Base-by-base conservation (phyloP, 2,329 filamentous ascomycete species). In the Fusarium globosum region DNA sequence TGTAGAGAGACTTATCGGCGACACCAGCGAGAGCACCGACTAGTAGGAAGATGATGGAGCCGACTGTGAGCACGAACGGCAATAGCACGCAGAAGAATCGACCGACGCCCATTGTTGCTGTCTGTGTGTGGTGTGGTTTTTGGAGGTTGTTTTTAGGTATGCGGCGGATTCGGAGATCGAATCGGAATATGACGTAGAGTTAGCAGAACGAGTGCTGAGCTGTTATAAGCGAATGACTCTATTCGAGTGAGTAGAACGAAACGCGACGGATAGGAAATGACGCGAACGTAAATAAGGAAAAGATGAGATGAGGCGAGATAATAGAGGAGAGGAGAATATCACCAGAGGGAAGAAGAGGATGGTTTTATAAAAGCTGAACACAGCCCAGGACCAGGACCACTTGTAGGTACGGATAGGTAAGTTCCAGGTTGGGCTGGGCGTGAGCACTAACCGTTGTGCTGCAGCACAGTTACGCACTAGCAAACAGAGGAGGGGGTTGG, bases 61-160 rank as follows among this genome's bases (percentile, higher is more conserved):
- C 93, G 77, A 96, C 84, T 26, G 94, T 96, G 79, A 97, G 88
- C 73, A 90, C 86, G 84, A 97, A 95, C 69, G 96, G 96, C 86
- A 95, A 86, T 83, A 93, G 89, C 84, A 98, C 96, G 85, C 95
- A 98, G 82, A 93, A 86, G 78, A 96, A 90, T 80, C 96, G 90
- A 76, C 94, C 95, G 80, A 89, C 87, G 84, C 92, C 83, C 86
- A 88, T 88, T 72, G 73, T 81, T 41, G 28, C 28, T 49, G 48
- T 43, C 21, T 52, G 48, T 43, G 49, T 62, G 49, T 46, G 36
- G 38, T 48, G 51, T 56, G 21, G 16, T 16, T 43, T 45, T 46
- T 51, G 56, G 62, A 51, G 51, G 30, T 57, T 64, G 63, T 56
- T 52, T 49, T 26, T 52, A 36, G 30, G 49, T 52, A 65, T 72